phyloP scores from a whole-genome alignment of 164 flowering plant species.

The Litsea cubeba region DNA sequence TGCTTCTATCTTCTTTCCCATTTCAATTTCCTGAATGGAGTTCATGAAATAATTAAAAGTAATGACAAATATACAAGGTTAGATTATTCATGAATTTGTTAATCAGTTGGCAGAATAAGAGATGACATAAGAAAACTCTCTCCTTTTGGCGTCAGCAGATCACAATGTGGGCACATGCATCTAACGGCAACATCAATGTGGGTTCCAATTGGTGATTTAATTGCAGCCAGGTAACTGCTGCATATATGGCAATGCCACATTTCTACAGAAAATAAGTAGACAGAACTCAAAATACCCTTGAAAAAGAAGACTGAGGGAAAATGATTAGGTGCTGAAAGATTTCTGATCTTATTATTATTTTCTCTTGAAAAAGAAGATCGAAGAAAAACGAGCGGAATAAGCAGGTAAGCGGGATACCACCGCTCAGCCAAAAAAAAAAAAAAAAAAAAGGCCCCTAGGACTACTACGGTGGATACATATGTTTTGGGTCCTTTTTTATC shows the following conservation, averaged over 20 bases:
- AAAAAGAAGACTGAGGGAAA: not conserved
- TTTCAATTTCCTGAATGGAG: not conserved
- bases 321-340: not conserved
- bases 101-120: too few relatives aligned
- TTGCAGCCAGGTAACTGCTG: not conserved
- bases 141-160: not conserved
- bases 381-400: too few relatives aligned
- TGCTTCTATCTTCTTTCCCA: not conserved
- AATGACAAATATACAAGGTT: not conserved
- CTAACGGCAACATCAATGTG: not conserved
- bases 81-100: not conserved
- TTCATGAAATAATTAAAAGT: too few relatives aligned
- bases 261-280: not conserved
- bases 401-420: too few relatives aligned
- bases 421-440: too few relatives aligned
- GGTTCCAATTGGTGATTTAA: not conserved
- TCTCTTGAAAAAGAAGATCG: too few relatives aligned
- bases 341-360: too few relatives aligned
- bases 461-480: not conserved
- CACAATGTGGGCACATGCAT: not conserved
- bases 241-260: not conserved
- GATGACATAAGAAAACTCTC: too few relatives aligned
- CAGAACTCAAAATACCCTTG: not conserved
- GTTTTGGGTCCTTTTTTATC: not conserved
- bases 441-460: not conserved